phyloP scores from a whole-genome alignment of 2,329 filamentous ascomycete species.

The Microdochium nivale region DNA sequence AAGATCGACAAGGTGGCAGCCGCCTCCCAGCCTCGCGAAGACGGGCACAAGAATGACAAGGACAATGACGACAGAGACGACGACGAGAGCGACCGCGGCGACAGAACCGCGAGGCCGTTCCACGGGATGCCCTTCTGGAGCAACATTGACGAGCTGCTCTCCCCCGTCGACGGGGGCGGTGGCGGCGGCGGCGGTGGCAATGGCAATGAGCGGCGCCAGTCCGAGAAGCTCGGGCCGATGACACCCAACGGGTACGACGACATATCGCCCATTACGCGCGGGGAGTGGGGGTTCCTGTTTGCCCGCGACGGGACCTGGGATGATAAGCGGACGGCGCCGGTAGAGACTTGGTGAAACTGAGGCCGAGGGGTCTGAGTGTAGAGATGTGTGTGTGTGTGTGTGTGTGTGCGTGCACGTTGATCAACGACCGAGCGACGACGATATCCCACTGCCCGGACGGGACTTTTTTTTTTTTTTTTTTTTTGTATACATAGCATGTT shows the following conservation, averaged over 20 bases:
- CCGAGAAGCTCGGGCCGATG: conserved; percentile 32
- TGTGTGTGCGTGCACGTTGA: background rate
- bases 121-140: conserved; percentile 14
- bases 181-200: conserved; percentile 2
- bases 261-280: conserved; percentile 52
- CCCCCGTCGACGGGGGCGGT: conserved; percentile 9
- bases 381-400: background rate
- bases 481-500: background rate
- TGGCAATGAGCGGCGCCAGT: conserved; percentile 5
- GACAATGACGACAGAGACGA: conserved; percentile 26
- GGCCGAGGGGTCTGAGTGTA: background rate
- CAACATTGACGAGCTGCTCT: conserved; percentile 34
- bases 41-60: conserved; percentile 2
- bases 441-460: background rate
- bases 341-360: conserved; percentile 38
- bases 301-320: conserved; percentile 33
- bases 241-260: conserved; percentile 54
- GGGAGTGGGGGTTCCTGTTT: conserved; percentile 56
- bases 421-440: too few species aligned
- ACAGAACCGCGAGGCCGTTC: conserved; percentile 21
- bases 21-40: too few species aligned
- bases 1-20: conserved; percentile 11
- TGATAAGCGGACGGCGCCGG: conserved; percentile 33
- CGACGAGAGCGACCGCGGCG: conserved; percentile 19
- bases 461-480: background rate